Base-by-base conservation (phyloP, 768 basidiomycete genomes). In the Lactarius hatsudake region DNA sequence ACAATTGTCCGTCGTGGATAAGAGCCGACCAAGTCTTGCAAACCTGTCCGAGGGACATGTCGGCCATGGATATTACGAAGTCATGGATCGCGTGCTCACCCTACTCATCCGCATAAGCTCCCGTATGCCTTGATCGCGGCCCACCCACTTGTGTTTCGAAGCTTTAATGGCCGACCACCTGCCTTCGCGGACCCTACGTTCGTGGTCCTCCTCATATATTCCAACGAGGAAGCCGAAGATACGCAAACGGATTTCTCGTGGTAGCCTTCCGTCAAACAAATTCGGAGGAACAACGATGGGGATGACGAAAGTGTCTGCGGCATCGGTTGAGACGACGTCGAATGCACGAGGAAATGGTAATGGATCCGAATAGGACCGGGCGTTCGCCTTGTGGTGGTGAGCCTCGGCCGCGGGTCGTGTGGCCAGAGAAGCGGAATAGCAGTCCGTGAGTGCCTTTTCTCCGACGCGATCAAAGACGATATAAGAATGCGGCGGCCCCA, bases 1-100 rank as follows among this genome's bases (percentile, higher is more conserved):
- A 96, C n/a, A 96, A 81, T 72, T 94, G 91, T 17, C 94, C 94
- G 74, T 96, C 94, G 71, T 88, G 86, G 30, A 88, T 86, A 45
- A 95, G 83, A 2, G 78, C 74, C 61, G 84, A 86, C 93, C 94
- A 96, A 12, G 80, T 73, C 74, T 84, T 89, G 34, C 89, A 94
- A 13, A 93, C 89, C 91, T 94, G 63, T 54, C 59, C 71, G 54
- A 69, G 72, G 43, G 17, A 53, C n/a, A 65, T 30, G 54, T 66
- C 48, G 57, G 62, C 23, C 26, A 30, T 45, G 40, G 32, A 59
- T 56, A 58, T 28, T n/a, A 54, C 60, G 48, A 57, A 36, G 60
- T 58, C 8, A 51, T 34, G 26, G 3, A 42, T 54, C 30, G 56
- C 70, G 66, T 68, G 80, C 87, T 78, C 77, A 96, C 94, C 81